Evolutionary conservation across 2,329 filamentous ascomycete genomes (phyloP), one percentile per base, ranked within the genome.

Genomic region (Exserohilum turcica): DNA sequence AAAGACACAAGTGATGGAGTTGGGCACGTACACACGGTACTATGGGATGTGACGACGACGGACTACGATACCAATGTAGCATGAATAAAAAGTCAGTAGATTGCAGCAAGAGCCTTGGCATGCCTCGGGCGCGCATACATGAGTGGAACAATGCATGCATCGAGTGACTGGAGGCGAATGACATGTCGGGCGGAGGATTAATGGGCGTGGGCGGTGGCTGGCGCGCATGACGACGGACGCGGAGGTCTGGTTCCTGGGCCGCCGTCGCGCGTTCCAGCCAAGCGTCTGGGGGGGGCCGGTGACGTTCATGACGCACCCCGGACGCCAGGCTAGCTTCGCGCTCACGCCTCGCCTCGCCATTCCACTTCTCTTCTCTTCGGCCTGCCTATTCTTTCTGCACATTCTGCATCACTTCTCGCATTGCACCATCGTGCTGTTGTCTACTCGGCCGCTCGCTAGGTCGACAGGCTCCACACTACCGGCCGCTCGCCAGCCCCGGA

Each of bases 1-100:
- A 52, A 63, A 66, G 61, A 67, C 63, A 67, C 59, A 38, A 19
- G 35, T 52, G 52, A 61, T 56, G 59, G 48, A 62, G 58, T 52
- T 39, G 39, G 49, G 52, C 56, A 50, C 46, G 51, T n/a, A n/a
- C 4, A 42, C 39, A 40, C 19, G 37, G 55, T 32, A 16, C 32
- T 16, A 42, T 51, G 45, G 51, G 57, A 43, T 31, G 48, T 59
- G 52, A 63, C 64, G 54, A 67, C 56, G 57, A 60, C 50, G 55
- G 49, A 61, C 65, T 57, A 63, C 48, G 59, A 65, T 47, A 45
- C 45, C 53, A 62, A 62, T 54, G 52, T 59, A 57, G 50, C 42
- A 64, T 53, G 48, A 61, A 56, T 58, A 56, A 54, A 54, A 24
- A 24, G 21, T 24, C 40, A 37, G 21, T 48, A 31, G 38, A 60